phyloP scores from a whole-genome alignment of 352 stramenopile species.

The Globisporangium viniferum region DNA sequence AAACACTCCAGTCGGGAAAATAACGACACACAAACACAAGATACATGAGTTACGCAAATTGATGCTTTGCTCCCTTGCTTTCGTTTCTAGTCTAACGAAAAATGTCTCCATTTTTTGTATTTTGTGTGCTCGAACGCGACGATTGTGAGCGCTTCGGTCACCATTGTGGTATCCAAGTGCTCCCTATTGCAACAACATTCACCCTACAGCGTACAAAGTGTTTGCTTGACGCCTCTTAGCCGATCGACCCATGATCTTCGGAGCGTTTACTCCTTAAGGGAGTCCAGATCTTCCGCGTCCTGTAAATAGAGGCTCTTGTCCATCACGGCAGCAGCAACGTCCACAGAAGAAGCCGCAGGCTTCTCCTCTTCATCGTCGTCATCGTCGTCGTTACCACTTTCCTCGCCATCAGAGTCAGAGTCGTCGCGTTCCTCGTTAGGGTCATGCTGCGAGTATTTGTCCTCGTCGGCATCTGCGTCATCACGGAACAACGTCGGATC shows the following conservation, averaged over 20 bases:
- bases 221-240: constrained; percentile 15
- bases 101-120: constrained; percentile 12
- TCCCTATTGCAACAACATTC: constrained; percentile 21
- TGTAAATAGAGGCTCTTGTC: constrained; percentile 86
- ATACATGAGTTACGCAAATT: background rate
- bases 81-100: constrained; percentile 19
- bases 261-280: constrained; percentile 65
- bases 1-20: background rate
- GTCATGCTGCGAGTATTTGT: constrained; percentile 76
- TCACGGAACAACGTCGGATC: constrained; percentile 90
- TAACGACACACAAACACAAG: background rate
- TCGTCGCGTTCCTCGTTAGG: constrained; percentile 38
- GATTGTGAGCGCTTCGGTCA: background rate
- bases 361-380: constrained; percentile 51
- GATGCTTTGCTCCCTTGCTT: constrained; percentile 6
- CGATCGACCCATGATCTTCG: constrained; percentile 1
- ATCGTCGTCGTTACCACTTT: constrained; percentile 66
- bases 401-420: constrained; percentile 22
- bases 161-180: background rate
- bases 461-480: constrained; percentile 86
- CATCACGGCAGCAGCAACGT: constrained; percentile 61
- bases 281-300: constrained; percentile 72
- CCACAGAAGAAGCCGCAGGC: constrained; percentile 35
- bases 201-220: constrained; percentile 22
- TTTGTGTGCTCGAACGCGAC: constrained; percentile 11